Evolutionary conservation across 495 filamentous ascomycete genomes (phyloP), one percentile per base, ranked within the genome.

Genomic region (Articulospora tetracladia): DNA sequence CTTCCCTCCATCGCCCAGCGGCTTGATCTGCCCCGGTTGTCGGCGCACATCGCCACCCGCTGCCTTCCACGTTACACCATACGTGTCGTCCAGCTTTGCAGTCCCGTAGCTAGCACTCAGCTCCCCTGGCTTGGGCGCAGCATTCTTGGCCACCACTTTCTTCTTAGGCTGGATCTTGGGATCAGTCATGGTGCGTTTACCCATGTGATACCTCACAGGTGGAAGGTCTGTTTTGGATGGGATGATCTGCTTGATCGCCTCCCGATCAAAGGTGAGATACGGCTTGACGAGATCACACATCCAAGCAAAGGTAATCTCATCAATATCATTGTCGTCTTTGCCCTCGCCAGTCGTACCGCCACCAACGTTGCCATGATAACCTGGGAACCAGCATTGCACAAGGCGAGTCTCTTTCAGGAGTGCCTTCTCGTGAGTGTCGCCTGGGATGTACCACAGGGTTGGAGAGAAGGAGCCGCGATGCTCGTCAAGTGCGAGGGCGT

Each of bases 401-500:
- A 89, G 76, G 55, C 34, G 51, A 19, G 22, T 57, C 26, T 28
- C 54, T 30, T 55, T 53, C 2, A 20, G 32, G 13, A 26, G 51
- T 32, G 25, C 47, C 34, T 23, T 23, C 25, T 36, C 22, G 2
- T 19, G 66, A 55, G 70, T 66, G 20, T 70, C 63, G 1, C 59
- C 57, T 10, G 61, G 68, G 1, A 71, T 69, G 61, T 78, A 76
- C 86, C 83, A 90, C 0, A 91, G 63, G 4, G 85, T 79, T 17
- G 87, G 87, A 6, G 77, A 74, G 58, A 89, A 91, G 1, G 84
- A 77, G 7, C 72, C 70, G n/a, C 87, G 81, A 39, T 77, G 73
- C 69, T 90, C 87, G 62, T 91, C 87, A 1, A 91, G 71, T 0
- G 86, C 86, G 17, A 91, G 76, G 1, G 87, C 87, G 60, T 90